Evolutionary conservation across 257 asterid species (phyloP), one percentile per base, ranked within the genome.

Genomic region (Cruciata laevipes): DNA sequence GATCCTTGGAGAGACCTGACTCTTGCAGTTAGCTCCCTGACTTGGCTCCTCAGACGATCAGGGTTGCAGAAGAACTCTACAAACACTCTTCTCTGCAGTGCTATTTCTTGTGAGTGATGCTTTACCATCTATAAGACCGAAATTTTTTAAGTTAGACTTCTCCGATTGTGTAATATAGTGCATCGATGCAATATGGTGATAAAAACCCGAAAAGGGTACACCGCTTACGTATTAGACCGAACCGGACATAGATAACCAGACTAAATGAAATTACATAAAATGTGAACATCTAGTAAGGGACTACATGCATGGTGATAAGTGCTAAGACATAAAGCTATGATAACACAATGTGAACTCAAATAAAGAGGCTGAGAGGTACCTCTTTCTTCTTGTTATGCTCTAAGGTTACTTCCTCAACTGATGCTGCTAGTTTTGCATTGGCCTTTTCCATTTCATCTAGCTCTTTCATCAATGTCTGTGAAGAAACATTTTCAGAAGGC

Each of bases 41-140:
- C 97, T 78, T 90, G 96, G 80, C 78, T 93, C 83, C 87, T 85
- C 80, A 93, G 61, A 0, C 96, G 95, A 14, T 93, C 99, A 0
- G 97, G 97, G 68, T 93, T 81, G 86, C 99, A 90, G 89, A 93
- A 93, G 73, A 93, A 93, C 77, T 93, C 97, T 11, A 93, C 97
- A 61, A 90, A 90, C 3, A 93, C 92, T 60, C 92, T 85, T 73
- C 97, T 85, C 78, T 90, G 97, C 9, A 93, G 82, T 18, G 90
- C 83, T 82, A 88, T 83, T 76, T 90, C 99, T 78, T 87, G 94
- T 1, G 96, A 81, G 79, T 93, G 96, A 80, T 90, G 99, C 72
- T 87, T 93, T 35, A 88, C 93, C 66, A 90, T 93, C 99, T 93
- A 87, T 77, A 51, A 38, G 57, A 58, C 38, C 69, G 47, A 23